phyloP scores from a whole-genome alignment of 257 asterid species.

The Capsicum chinense region DNA sequence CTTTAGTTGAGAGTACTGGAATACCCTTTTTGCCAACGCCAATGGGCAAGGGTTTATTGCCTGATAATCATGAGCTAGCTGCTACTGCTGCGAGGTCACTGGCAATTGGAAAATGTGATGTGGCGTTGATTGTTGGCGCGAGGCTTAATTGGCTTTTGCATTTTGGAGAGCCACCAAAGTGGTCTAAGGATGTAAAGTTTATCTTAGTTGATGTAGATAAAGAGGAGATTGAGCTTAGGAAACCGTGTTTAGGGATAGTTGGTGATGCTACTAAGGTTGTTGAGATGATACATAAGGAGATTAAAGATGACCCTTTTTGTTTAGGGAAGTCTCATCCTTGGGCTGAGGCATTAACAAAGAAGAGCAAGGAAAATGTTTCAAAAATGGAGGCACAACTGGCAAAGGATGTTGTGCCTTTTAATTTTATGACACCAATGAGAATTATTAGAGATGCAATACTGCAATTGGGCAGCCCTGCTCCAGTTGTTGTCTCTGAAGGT shows the following conservation, averaged over 20 bases:
- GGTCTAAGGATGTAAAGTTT: slow-evolving; percentile 84
- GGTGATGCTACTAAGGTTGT: slow-evolving; percentile 89
- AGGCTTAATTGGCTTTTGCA: slow-evolving; percentile 90
- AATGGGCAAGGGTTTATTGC: slow-evolving; percentile 83
- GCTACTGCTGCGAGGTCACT: slow-evolving; percentile 90
- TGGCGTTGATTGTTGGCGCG: slow-evolving; percentile 84
- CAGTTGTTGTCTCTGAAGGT: slow-evolving; percentile 85
- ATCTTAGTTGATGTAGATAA: slow-evolving; percentile 69
- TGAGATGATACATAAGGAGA: slow-evolving; percentile 65
- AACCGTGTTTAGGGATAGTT: slow-evolving; percentile 69
- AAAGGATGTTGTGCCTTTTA: slow-evolving; percentile 83
- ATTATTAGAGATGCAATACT: slow-evolving; percentile 83
- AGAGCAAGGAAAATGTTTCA: slow-evolving; percentile 73
- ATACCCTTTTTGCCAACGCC: slow-evolving; percentile 93
- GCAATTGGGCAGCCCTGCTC: slow-evolving; percentile 72
- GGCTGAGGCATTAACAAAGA: slow-evolving; percentile 67
- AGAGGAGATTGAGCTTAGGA: slow-evolving; percentile 78
- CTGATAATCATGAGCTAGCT: slow-evolving; percentile 80
- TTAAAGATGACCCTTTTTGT: slow-evolving; percentile 83
- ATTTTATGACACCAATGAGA: slow-evolving; percentile 87
- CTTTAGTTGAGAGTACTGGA: slow-evolving; percentile 70
- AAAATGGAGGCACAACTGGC: slow-evolving; percentile 84
- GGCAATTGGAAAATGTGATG: slow-evolving; percentile 89
- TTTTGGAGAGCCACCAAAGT: slow-evolving; percentile 90
- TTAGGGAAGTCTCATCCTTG: slow-evolving; percentile 82